These are phyloP conservation scores for Rutidosis leptorrhynchoides DNA, from an alignment of 129 eudicot species.

Conservation along the genomic window DNA sequence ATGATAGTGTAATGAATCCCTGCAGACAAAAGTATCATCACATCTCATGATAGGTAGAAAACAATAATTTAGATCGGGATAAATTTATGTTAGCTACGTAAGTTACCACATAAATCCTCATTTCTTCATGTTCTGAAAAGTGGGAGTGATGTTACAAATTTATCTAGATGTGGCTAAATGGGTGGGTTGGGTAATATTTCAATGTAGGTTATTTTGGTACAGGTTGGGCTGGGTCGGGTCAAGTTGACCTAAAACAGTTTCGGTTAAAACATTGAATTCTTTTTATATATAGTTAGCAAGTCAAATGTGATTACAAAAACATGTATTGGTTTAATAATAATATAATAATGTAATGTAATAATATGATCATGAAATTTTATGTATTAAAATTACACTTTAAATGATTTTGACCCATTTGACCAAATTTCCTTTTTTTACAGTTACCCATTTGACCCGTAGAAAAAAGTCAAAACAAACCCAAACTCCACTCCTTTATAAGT, in stretches of 20 bases:
- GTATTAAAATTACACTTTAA: neutral
- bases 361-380: neutral
- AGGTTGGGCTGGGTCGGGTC: neutral
- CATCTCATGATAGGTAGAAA: neutral
- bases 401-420: neutral
- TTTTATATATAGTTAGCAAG: neutral
- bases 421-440: neutral
- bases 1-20: constrained; percentile 81
- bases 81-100: neutral
- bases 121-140: too few species aligned
- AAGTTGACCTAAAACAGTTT: neutral
- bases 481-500: neutral
- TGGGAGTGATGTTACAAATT: too few species aligned
- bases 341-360: too few species aligned
- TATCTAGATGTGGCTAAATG: neutral
- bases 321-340: too few species aligned
- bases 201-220: neutral
- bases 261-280: neutral
- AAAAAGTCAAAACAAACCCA: neutral
- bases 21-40: constrained; percentile 31
- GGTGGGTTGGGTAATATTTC: neutral
- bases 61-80: neutral
- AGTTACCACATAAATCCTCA: neutral
- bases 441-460: neutral
- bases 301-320: too few species aligned